These are phyloP conservation scores for Hypoxylon rickii DNA, from an alignment of 495 filamentous ascomycete species.

Conservation along the genomic window DNA sequence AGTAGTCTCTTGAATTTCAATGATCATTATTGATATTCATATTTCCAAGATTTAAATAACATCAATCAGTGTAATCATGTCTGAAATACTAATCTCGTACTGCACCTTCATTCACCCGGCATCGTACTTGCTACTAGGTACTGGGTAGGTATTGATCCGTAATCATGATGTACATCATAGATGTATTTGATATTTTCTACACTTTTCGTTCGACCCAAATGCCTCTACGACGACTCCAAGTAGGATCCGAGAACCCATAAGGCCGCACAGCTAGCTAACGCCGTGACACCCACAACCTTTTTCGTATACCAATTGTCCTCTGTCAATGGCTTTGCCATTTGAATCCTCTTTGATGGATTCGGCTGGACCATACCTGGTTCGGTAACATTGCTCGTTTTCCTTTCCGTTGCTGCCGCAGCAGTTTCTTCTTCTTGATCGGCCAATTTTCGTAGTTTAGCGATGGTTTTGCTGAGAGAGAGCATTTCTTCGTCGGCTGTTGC, in stretches of 20 bases:
- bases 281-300: slow-evolving; percentile 66
- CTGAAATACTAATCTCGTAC: slow-evolving; percentile 10
- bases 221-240: slow-evolving; percentile 42
- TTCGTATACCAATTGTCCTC: slow-evolving; percentile 72
- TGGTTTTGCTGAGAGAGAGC: slow-evolving; percentile 63
- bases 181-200: too few species aligned
- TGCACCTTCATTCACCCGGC: too few species aligned
- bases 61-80: background rate
- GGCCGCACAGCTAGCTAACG: slow-evolving; percentile 68
- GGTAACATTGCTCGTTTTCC: slow-evolving; percentile 25
- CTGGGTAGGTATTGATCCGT: too few species aligned
- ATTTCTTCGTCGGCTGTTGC: slow-evolving; percentile 75
- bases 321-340: slow-evolving; percentile 63
- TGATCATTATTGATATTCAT: too few species aligned
- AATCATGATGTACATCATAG: too few species aligned
- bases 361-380: slow-evolving; percentile 43
- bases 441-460: slow-evolving; percentile 61
- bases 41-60: too few species aligned
- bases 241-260: slow-evolving; percentile 68
- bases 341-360: slow-evolving; percentile 44
- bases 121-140: too few species aligned
- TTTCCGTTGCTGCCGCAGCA: slow-evolving; percentile 37
- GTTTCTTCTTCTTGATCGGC: slow-evolving; percentile 45
- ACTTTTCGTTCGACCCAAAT: too few species aligned
- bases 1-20: too few species aligned